Base-by-base conservation (phyloP, 1,139 yeast species). In the Williopsis jadinii region DNA sequence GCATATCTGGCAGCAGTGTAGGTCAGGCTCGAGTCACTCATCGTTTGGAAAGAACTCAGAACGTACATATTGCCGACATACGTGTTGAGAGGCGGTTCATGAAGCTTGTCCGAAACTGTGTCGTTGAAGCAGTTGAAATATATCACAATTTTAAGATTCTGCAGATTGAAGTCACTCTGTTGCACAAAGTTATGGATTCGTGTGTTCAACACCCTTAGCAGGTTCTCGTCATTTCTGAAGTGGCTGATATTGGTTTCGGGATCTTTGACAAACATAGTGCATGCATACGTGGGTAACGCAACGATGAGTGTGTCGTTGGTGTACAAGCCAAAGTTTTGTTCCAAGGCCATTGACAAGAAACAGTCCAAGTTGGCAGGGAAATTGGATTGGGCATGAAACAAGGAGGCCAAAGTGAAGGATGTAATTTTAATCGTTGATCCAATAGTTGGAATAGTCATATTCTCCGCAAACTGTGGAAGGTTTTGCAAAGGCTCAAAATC, bases 31-130 rank as follows among this genome's bases (percentile, higher is more conserved):
- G 50, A 45, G 24, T 52, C 55, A 2, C 46, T 45, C 28, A 46
- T 35, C 0, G 53, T 45, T 3, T 38, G 43, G 39, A 54, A 51
- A 11, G 47, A 41, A 32, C 44, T 50, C 3, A 51, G 28, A 5
- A 51, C 45, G 24, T 52, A 49, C 11, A 53, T 39, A 32, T 53
- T 54, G 3, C 56, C 56, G 13, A 54, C 56, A 29, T 51, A 54
- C 35, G 50, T 54, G 35, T 49, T 54, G 3, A 45, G 34, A 30
- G 49, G 55, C 35, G 51, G 42, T 32, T 52, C 55, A 36, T 50
- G 51, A 10, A 51, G 52, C 38, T 50, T 45, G 8, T 44, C 48
- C 2, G 55, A 52, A 10, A 45, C 41, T 28, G 54, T 53, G 37
- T 54, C 56, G 34, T 52, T 55, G 35, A 42, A 52, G 32, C 40